Percentiles rank a stretch among this genome's conserved stretches.
Conservation (phyloP, 371 early-diverging fungal species). For the Mucor piriformis region DNA sequence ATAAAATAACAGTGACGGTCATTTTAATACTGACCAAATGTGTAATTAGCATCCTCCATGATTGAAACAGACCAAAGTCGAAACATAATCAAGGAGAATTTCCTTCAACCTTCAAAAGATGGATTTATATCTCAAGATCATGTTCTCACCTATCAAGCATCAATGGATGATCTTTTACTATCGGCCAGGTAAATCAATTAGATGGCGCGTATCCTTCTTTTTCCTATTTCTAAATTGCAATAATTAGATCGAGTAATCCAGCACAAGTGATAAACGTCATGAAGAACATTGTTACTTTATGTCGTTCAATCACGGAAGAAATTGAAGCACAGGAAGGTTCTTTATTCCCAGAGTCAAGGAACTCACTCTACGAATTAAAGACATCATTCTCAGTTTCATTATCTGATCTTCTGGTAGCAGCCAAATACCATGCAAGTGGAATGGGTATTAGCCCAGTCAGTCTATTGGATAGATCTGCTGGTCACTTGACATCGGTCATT, state of each 20-base stretch:
- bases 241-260: constrained; percentile 62
- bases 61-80: constrained; percentile 20
- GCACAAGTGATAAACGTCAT: constrained; percentile 78
- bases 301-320: constrained; percentile 81
- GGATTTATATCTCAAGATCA: constrained; percentile 72
- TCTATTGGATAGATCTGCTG: constrained; percentile 77
- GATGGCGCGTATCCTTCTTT: too few species aligned
- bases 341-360: constrained; percentile 19
- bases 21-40: background rate
- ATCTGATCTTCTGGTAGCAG: constrained; percentile 70
- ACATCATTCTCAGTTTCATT: constrained; percentile 68
- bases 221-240: background rate
- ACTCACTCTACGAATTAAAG: constrained; percentile 48
- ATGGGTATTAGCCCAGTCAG: constrained; percentile 68
- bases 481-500: constrained; percentile 75
- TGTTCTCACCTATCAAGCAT: constrained; percentile 75
- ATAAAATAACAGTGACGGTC: background rate
- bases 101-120: constrained; percentile 49
- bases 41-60: constrained; percentile 12
- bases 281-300: constrained; percentile 81
- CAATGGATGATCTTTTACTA: constrained; percentile 74
- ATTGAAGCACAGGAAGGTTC: constrained; percentile 49
- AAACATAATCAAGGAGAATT: constrained; percentile 39
- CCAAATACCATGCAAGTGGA: constrained; percentile 81
- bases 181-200: constrained; percentile 53